A percentile compares a stretch with the other conserved stretches of the same genome.
These are phyloP conservation scores for Furcasterigmium sp. DNA, from an alignment of 2,329 filamentous ascomycete species.

Conservation along the genomic window DNA sequence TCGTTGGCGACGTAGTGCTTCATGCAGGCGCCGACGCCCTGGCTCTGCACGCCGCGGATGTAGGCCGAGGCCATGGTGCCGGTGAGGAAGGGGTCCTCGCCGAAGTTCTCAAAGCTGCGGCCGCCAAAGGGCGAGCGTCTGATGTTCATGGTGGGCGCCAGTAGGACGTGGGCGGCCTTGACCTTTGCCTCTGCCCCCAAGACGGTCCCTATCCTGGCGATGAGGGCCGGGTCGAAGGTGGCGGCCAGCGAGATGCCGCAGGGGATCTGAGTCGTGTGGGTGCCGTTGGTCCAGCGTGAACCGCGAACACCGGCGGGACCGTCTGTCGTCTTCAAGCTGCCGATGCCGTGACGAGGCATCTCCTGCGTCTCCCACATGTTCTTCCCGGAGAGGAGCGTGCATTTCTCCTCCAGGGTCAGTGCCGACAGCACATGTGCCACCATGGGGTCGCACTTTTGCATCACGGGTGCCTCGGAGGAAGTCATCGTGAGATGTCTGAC, in stretches of 20 bases:
- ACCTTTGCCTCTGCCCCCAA: constrained; percentile 19
- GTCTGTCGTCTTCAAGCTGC: constrained; percentile 12
- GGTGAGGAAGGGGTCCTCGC: constrained; percentile 68
- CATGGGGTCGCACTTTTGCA: too few relatives aligned
- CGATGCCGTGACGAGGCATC: constrained; percentile 10
- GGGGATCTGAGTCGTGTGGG: constrained; percentile 12
- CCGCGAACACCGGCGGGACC: constrained; percentile 17
- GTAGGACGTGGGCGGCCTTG: constrained; percentile 13
- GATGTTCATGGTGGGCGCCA: constrained; percentile 7
- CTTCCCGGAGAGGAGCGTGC: constrained; percentile 10
- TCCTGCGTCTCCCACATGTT: constrained; percentile 13
- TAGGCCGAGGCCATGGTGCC: constrained; percentile 58
- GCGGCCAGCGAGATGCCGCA: constrained; percentile 18
- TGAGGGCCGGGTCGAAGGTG: constrained; percentile 19
- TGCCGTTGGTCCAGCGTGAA: constrained; percentile 12
- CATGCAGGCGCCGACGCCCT: constrained; percentile 35
- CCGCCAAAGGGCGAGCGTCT: constrained; percentile 53
- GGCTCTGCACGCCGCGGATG: constrained; percentile 48
- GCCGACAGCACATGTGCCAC: too few relatives aligned
- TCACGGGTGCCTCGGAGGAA: too few relatives aligned
- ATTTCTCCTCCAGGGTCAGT: constrained; percentile 13
- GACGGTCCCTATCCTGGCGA: constrained; percentile 16
- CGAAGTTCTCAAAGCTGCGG: constrained; percentile 78
- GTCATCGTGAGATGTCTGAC: too few relatives aligned
- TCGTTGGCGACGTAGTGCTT: constrained; percentile 65